These are phyloP conservation scores for Camellia granthamiana DNA, from an alignment of 148 eudicot species.

Conservation along the genomic window DNA sequence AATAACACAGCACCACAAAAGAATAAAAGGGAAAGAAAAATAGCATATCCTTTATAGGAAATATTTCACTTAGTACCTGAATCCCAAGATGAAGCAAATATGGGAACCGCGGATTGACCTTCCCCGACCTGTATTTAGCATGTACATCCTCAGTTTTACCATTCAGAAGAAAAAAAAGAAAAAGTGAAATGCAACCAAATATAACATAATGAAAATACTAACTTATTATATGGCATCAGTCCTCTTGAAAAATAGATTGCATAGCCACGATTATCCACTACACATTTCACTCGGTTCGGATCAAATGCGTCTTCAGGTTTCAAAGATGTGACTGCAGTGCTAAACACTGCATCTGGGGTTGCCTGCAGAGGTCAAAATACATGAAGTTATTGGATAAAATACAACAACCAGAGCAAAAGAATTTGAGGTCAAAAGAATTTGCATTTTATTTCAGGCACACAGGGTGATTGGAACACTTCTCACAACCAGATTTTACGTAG, in stretches of 20 bases:
- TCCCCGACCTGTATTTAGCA: constrained; percentile 64
- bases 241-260: constrained; percentile 95
- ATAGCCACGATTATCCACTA: constrained; percentile 77
- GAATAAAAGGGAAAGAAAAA: neutral
- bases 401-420: neutral
- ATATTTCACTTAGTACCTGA: constrained; percentile 46
- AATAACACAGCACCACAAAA: constrained; percentile 2
- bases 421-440: neutral
- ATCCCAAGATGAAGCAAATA: constrained; percentile 94
- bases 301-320: constrained; percentile 91
- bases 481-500: neutral
- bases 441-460: neutral
- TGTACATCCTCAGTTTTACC: neutral
- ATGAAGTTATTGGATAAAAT: neutral
- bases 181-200: neutral
- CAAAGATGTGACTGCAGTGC: constrained; percentile 92
- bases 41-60: neutral
- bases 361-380: constrained; percentile 39
- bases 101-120: constrained; percentile 74
- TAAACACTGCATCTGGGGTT: constrained; percentile 91
- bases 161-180: neutral
- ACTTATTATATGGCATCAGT: constrained; percentile 86
- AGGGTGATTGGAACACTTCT: neutral
- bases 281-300: constrained; percentile 91
- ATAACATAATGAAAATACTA: constrained; percentile 16